These are phyloP conservation scores for Penicillium maclennaniae DNA, from an alignment of 495 filamentous ascomycete genomes.

Conservation along the genomic window DNA sequence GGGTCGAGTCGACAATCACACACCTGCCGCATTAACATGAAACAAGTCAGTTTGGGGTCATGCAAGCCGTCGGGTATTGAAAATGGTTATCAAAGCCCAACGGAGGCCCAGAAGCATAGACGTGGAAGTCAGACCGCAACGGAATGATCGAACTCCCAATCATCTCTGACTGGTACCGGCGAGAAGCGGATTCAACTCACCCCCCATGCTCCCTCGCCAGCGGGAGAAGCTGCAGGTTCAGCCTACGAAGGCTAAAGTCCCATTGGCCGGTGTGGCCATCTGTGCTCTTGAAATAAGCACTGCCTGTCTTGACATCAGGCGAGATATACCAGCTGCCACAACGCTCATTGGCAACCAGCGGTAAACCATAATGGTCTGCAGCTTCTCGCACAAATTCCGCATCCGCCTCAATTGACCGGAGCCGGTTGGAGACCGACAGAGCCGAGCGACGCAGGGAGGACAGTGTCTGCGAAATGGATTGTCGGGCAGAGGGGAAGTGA, in stretches of 20 bases:
- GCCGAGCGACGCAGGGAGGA: conserved; percentile 64
- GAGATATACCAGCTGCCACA: conserved; percentile 96
- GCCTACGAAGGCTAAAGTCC: conserved; percentile 76
- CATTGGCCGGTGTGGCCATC: conserved; percentile 90
- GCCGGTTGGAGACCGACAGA: conserved; percentile 75
- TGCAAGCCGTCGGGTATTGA: neutral
- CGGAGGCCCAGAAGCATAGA: neutral
- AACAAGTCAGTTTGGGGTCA: neutral
- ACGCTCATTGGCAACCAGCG: conserved; percentile 87
- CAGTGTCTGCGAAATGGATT: conserved; percentile 43
- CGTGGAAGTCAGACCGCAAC: neutral
- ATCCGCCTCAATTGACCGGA: conserved; percentile 68
- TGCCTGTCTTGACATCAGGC: conserved; percentile 58
- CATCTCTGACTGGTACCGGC: neutral
- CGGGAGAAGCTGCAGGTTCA: conserved; percentile 76
- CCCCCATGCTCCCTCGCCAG: conserved; percentile 61
- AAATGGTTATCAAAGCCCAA: conserved; percentile 1
- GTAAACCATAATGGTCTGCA: conserved; percentile 52
- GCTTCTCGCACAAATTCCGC: conserved; percentile 61
- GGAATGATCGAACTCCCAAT: neutral
- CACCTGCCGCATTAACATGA: conserved; percentile 49
- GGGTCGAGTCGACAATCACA: conserved; percentile 93
- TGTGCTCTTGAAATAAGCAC: conserved; percentile 95
- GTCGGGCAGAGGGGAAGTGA: conserved; percentile 41
- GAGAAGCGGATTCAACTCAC: conserved; percentile 37